These are phyloP conservation scores for Amauroascus niger DNA, from an alignment of 2,329 filamentous ascomycete species.

Conservation along the genomic window DNA sequence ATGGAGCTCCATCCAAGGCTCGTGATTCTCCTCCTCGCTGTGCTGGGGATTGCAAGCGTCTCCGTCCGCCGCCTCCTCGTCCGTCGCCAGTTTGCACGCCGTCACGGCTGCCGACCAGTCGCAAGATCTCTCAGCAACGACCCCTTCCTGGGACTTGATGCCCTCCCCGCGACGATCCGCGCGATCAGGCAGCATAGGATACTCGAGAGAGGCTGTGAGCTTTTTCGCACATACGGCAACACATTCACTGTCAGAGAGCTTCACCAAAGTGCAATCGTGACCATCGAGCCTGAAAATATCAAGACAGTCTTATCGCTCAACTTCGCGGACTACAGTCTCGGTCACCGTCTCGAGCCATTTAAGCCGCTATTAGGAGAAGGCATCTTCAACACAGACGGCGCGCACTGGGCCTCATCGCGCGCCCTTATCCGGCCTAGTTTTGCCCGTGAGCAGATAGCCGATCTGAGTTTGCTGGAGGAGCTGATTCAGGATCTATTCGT, in stretches of 20 bases:
- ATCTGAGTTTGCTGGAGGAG: conserved; percentile 49
- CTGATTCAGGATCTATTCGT: conserved; percentile 50
- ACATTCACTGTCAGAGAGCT: conserved; percentile 7
- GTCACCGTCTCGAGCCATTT: conserved; percentile 15
- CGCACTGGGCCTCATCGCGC: conserved; percentile 40
- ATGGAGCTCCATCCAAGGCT: neutral
- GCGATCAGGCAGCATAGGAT: conserved; percentile 1
- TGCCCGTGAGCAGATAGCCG: conserved; percentile 42
- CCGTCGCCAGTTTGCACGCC: conserved; percentile 17
- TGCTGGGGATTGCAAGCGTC: neutral
- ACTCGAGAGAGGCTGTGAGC: conserved; percentile 3
- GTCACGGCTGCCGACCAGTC: conserved; percentile 38
- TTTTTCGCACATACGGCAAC: conserved; percentile 8
- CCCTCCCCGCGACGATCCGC: conserved; percentile 26
- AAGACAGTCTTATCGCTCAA: conserved; percentile 16
- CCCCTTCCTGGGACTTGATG: conserved; percentile 45
- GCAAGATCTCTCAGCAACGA: conserved; percentile 43
- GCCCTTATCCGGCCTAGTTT: conserved; percentile 42
- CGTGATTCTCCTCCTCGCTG: neutral
- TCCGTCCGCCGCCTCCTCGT: conserved; percentile 14
- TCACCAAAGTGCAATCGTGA: conserved; percentile 18
- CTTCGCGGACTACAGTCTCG: conserved; percentile 33
- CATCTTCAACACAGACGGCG: conserved; percentile 43
- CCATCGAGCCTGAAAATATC: conserved; percentile 20
- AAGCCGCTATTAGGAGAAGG: conserved; percentile 36